Evolutionary conservation across 305 asterid species (phyloP).

Genomic region (Solanum hybrid): DNA sequence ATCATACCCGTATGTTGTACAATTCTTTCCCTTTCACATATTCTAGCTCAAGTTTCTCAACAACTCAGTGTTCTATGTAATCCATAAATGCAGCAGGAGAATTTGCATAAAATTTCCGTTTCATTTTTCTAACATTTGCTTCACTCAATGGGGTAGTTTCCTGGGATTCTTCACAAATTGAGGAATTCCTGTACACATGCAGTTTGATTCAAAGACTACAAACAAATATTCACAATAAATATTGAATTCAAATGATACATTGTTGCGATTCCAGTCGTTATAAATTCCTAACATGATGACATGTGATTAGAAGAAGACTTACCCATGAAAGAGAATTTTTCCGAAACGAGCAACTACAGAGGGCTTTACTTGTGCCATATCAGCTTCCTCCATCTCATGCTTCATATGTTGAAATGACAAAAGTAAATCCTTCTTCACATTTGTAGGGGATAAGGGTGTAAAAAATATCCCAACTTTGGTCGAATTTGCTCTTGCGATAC

Average conservation of each 20-base stretch:
- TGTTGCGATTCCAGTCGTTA: too few relatives aligned
- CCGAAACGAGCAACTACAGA: conserved; percentile 30
- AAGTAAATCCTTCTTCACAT: conserved; percentile 32
- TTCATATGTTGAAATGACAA: conserved; percentile 26
- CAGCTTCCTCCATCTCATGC: conserved; percentile 12
- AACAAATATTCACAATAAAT: neutral
- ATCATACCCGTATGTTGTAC: conserved; percentile 25
- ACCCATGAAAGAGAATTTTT: conserved; percentile 30
- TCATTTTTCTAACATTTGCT: neutral
- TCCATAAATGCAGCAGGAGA: neutral
- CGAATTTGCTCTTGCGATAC: too few relatives aligned
- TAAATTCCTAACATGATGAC: too few relatives aligned
- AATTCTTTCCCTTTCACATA: conserved; percentile 26
- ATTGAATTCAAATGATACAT: neutral
- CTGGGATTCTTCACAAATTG: neutral
- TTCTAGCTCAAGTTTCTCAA: neutral
- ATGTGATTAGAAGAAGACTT: conserved; percentile 1
- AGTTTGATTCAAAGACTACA: neutral
- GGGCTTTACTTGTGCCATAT: conserved; percentile 22
- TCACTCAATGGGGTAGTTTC: neutral
- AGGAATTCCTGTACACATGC: neutral
- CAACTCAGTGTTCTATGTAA: neutral
- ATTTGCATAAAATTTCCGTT: neutral
- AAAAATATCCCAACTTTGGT: too few relatives aligned
- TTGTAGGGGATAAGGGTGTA: neutral